Evolutionary conservation across 352 stramenopile species (phyloP).

Genomic region (Globisporangium rhizosaccharum): DNA sequence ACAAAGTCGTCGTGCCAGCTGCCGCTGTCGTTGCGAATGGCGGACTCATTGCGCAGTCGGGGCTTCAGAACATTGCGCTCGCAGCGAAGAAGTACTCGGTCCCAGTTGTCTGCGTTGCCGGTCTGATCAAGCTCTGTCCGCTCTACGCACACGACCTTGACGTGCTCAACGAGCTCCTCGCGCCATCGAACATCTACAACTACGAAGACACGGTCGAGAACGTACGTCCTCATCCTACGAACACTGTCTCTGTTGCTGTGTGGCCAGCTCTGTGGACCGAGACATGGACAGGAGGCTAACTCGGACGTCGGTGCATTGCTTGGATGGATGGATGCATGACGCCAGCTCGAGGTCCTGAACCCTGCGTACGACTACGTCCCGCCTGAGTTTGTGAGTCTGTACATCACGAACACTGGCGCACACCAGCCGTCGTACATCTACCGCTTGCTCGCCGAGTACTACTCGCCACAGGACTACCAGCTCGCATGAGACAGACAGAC

Average conservation of each 20-base stretch:
- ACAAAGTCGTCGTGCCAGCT: slow-evolving; percentile 96
- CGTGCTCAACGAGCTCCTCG: slow-evolving; percentile 90
- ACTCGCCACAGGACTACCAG: slow-evolving; percentile 95
- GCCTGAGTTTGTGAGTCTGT: slow-evolving; percentile 95
- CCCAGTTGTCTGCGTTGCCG: slow-evolving; percentile 95
- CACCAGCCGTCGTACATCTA: slow-evolving; percentile 99
- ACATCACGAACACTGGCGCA: slow-evolving; percentile 97
- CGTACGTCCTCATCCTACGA: slow-evolving; percentile 27
- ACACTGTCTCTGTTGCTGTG: background rate
- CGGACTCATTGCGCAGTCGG: slow-evolving; percentile 93
- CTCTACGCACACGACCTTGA: slow-evolving; percentile 98
- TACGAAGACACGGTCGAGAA: slow-evolving; percentile 89
- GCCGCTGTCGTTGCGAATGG: slow-evolving; percentile 97
- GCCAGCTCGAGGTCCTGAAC: slow-evolving; percentile 93
- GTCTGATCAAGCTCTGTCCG: slow-evolving; percentile 97
- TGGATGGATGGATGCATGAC: slow-evolving; percentile 9
- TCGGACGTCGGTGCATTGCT: background rate
- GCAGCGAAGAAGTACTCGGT: slow-evolving; percentile 96
- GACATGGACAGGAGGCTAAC: background rate
- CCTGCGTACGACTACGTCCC: slow-evolving; percentile 97
- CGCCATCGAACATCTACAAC: slow-evolving; percentile 84
- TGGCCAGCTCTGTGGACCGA: too few species aligned
- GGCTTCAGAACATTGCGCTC: slow-evolving; percentile 94
- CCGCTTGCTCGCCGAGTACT: slow-evolving; percentile 97
- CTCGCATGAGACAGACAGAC: slow-evolving; percentile 41